These are phyloP conservation scores for Parathielavia hyrcaniae DNA, from an alignment of 495 filamentous ascomycete species.

Conservation along the genomic window DNA sequence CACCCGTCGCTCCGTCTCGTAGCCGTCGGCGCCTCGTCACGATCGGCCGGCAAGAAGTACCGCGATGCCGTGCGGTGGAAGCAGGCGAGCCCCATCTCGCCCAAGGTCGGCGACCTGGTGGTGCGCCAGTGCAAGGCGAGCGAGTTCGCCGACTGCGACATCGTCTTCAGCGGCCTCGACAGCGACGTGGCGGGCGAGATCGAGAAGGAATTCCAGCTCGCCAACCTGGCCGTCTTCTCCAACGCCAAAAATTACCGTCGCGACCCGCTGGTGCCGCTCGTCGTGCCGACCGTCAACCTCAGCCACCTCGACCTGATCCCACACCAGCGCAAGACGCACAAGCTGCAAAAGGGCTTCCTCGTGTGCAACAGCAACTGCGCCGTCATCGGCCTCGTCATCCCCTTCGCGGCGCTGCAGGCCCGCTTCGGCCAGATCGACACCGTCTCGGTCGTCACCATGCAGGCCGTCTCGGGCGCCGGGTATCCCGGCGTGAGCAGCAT, in stretches of 20 bases:
- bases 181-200: conserved; percentile 76
- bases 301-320: conserved; percentile 71
- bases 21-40: conserved; percentile 70
- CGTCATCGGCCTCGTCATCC: conserved; percentile 81
- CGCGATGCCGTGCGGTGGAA: conserved; percentile 81
- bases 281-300: conserved; percentile 80
- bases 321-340: conserved; percentile 60
- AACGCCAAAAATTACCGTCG: conserved; percentile 87
- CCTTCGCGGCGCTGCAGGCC: conserved; percentile 75
- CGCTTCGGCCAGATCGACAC: conserved; percentile 67
- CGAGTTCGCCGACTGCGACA: conserved; percentile 73
- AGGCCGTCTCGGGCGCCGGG: conserved; percentile 80
- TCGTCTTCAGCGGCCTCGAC: conserved; percentile 86
- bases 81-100: conserved; percentile 66
- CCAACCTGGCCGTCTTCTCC: conserved; percentile 74
- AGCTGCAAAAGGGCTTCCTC: conserved; percentile 69
- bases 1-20: conserved; percentile 72
- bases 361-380: conserved; percentile 91
- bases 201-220: conserved; percentile 73
- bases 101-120: conserved; percentile 58
- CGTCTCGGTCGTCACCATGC: conserved; percentile 80
- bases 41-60: conserved; percentile 77
- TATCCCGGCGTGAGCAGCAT: conserved; percentile 78
- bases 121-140: conserved; percentile 68
- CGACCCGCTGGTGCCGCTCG: conserved; percentile 73